Base-by-base conservation (phyloP, 2,329 filamentous ascomycete species). In the Claviceps pusilla region DNA sequence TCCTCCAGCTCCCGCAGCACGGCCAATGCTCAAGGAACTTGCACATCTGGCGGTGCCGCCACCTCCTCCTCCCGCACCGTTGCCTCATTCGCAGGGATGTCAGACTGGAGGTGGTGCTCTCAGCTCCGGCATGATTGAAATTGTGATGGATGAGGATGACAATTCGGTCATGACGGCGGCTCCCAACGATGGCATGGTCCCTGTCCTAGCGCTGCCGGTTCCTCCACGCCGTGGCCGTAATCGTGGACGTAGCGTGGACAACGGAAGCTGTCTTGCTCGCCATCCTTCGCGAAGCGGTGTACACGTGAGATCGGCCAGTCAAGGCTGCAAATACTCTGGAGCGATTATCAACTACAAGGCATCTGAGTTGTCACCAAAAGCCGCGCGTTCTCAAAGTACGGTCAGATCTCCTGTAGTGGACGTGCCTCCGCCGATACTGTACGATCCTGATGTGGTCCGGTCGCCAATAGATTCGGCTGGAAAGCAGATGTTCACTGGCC, bases 131-230 rank as follows among this genome's bases (percentile, higher is more conserved):
- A 76, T 80, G 62, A 83, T 84, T 58, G 80, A 84, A 64, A 81
- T 84, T 57, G 79, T 84, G 51, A 81, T 82, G 76, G 80, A 84
- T 58, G 78, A 81, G 2, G 77, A 80, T 6, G 73, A 77, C 19
- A 63, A 59, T 11, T 58, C 61, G 4, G 60, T 63, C 24, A 59
- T 62, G 12, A 57, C 50, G 10, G 68, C 68, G 9, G 64, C 66
- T 1, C 70, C 69, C 1, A 69, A 71, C 50, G 74, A 76, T 56
- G 64, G 66, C 45, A 69, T 65, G 45, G 71, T 76, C 1, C 72
- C 74, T 7, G 68, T 75, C 57, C 66, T 76, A 45, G 64, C 73
- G 14, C 65, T 73, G 1, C 76, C 73, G 1, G 69, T 69, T 1
- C 75, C 72, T 4, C 73, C 71, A 14, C 66, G 62, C 24, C 69